Conservation (phyloP, 2,329 filamentous ascomycete genomes). For the Aspergillus pseudoterreus region DNA sequence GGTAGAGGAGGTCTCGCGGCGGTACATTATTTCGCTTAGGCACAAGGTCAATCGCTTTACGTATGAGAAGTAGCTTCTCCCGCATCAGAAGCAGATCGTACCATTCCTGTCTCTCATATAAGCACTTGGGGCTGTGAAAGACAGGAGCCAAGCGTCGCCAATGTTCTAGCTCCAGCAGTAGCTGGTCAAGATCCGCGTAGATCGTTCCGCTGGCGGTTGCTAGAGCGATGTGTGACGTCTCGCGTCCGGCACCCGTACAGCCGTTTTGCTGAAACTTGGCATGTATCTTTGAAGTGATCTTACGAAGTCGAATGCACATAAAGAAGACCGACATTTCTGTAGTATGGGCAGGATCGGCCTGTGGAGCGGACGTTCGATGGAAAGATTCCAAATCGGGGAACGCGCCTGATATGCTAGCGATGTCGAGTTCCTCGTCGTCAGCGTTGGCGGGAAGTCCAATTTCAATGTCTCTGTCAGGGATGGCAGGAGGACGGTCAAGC, state of each 20-base stretch:
- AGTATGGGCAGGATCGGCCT: neutral
- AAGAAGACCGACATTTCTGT: constrained; percentile 40
- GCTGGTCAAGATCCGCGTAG: constrained; percentile 20
- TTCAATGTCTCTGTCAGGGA: constrained; percentile 38
- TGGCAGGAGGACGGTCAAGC: constrained; percentile 41
- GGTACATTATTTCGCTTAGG: constrained; percentile 33
- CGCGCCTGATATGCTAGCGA: constrained; percentile 12
- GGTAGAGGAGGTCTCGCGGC: constrained; percentile 26
- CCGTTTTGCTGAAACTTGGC: constrained; percentile 8
- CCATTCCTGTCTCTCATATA: constrained; percentile 46
- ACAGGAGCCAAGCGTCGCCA: constrained; percentile 37
- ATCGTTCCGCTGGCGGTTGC: constrained; percentile 11
- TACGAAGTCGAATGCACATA: constrained; percentile 35
- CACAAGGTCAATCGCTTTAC: constrained; percentile 41
- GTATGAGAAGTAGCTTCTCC: constrained; percentile 39
- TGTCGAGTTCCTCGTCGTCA: constrained; percentile 30
- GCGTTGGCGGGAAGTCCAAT: constrained; percentile 35
- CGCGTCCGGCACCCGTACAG: neutral
- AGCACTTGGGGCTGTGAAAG: constrained; percentile 28
- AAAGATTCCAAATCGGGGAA: constrained; percentile 14
- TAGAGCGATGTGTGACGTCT: neutral
- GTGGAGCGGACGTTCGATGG: neutral
- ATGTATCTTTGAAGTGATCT: constrained; percentile 36
- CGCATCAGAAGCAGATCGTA: constrained; percentile 43
- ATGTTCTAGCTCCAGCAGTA: constrained; percentile 32